Conservation (phyloP, 1,139 yeast genomes). For the Zhuliangozyma parablackwelliae region DNA sequence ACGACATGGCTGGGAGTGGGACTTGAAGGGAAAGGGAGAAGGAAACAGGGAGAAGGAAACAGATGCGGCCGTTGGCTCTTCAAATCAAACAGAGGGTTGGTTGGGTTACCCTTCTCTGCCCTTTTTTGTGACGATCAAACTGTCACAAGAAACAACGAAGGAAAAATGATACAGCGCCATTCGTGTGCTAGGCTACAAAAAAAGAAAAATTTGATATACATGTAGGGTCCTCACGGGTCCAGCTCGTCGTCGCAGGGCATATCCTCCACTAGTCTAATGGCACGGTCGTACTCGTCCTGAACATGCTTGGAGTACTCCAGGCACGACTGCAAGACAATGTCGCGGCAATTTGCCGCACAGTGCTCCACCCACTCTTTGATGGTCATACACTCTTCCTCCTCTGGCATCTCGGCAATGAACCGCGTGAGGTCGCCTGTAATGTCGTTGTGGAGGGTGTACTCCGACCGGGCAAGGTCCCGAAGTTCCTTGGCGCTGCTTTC, state of each 20-base stretch:
- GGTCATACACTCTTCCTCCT: constrained; percentile 63
- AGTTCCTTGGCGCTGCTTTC: constrained; percentile 35
- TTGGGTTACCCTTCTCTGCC: no score
- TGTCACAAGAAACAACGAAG: no score
- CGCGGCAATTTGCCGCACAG: constrained; percentile 41
- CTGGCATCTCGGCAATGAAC: constrained; percentile 67
- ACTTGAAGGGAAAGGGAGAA: no score
- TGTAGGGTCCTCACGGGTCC: no score
- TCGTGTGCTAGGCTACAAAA: no score
- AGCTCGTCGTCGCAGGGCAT: background rate
- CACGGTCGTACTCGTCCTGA: constrained; percentile 38
- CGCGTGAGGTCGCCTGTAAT: constrained; percentile 58
- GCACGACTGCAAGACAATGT: constrained; percentile 40
- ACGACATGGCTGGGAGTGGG: constrained; percentile 28
- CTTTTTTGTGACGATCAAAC: no score
- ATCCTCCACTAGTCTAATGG: constrained; percentile 15
- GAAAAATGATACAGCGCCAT: no score
- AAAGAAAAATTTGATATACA: no score
- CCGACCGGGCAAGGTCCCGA: constrained; percentile 18
- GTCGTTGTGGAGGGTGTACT: constrained; percentile 47
- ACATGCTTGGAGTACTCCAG: constrained; percentile 42
- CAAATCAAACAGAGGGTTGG: no score
- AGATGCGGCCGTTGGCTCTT: no score
- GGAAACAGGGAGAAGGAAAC: no score
- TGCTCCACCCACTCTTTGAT: constrained; percentile 64